Base-by-base conservation (phyloP, 2,329 filamentous ascomycete genomes). In the Juglanconis juglandina region DNA sequence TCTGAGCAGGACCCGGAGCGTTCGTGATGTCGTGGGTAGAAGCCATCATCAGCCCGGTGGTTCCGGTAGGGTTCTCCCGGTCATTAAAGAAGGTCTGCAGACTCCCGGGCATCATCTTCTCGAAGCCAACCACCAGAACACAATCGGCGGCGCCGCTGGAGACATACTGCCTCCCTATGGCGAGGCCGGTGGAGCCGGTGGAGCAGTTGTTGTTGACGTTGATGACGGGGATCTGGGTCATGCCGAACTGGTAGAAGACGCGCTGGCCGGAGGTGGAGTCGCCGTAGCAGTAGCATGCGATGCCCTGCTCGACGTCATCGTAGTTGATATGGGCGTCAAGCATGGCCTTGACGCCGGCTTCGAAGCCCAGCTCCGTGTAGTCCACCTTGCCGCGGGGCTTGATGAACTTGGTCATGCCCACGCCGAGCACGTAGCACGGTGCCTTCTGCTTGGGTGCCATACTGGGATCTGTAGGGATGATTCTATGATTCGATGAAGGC, bases 161-260 rank as follows among this genome's bases (percentile, higher is more conserved):
- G 68, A 97, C 87, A 73, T 96, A 82, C 56, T 88, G 91, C 39
- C 92, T 82, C 2, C 84, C 95, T 83, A 98, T 89, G 71, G 88
- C 87, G 60, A 98, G 79, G 8, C 94, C 95, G 0, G 94, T 96
- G 4, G 89, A 92, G n/a, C 94, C 95, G 0, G 94, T 98, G 4
- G 91, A 91, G 82, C 94, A 98, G 81, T 97, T 97, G 83, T 98
- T 98, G 84, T 97, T 98, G 71, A 96, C 92, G 71, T 98, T 98
- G 82, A 96, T 93, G 73, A 98, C 92, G 70, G 94, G 94, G 68
- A 98, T 97, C 71, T 89, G 83, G 48, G 93, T 97, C 88, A 98
- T 93, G 79, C 94, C 95, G 75, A 98, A 97, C 78, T 98, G 94
- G 79, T 98, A 98, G 78, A 98, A 97, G 71, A 98, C 93, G 66